Evolutionary conservation across 1,284 basidiomycete species (phyloP).

Genomic region (Melampsora occidentalis): DNA sequence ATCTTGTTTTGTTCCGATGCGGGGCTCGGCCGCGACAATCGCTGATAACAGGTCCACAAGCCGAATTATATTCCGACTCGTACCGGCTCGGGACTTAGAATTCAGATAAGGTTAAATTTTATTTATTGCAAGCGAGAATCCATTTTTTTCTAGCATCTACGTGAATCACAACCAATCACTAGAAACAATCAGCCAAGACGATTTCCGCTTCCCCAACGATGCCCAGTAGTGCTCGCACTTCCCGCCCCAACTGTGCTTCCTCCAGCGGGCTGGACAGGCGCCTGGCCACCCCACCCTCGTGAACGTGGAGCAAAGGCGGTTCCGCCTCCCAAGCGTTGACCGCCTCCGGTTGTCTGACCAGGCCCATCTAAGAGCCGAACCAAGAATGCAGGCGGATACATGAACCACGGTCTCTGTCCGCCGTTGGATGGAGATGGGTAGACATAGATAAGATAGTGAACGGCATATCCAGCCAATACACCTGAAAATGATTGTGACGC

Average conservation of each 20-base stretch:
- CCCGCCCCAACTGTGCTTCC: neutral
- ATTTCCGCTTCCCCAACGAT: slow-evolving; percentile 38
- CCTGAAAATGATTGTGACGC: slow-evolving; percentile 40
- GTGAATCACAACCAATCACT: no score
- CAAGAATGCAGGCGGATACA: slow-evolving; percentile 39
- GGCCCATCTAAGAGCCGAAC: slow-evolving; percentile 22
- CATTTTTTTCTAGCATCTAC: no score
- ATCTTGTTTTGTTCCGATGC: neutral
- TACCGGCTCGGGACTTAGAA: no score
- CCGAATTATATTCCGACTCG: no score
- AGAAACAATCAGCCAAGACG: slow-evolving; percentile 8
- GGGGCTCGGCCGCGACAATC: no score
- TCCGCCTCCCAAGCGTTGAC: slow-evolving; percentile 32
- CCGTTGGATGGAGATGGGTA: slow-evolving; percentile 38
- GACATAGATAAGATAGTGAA: slow-evolving; percentile 38
- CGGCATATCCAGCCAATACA: slow-evolving; percentile 32
- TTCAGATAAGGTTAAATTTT: no score
- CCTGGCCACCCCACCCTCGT: slow-evolving; percentile 40
- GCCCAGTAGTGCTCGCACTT: slow-evolving; percentile 12
- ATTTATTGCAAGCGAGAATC: no score
- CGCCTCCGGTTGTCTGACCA: slow-evolving; percentile 20
- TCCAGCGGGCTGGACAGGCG: slow-evolving; percentile 24
- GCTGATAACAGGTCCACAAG: no score
- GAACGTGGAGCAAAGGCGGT: slow-evolving; percentile 32
- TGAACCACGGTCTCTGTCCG: slow-evolving; percentile 39